Conservation (phyloP, 2,329 filamentous ascomycete genomes). For the Aureobasidium sp. region DNA sequence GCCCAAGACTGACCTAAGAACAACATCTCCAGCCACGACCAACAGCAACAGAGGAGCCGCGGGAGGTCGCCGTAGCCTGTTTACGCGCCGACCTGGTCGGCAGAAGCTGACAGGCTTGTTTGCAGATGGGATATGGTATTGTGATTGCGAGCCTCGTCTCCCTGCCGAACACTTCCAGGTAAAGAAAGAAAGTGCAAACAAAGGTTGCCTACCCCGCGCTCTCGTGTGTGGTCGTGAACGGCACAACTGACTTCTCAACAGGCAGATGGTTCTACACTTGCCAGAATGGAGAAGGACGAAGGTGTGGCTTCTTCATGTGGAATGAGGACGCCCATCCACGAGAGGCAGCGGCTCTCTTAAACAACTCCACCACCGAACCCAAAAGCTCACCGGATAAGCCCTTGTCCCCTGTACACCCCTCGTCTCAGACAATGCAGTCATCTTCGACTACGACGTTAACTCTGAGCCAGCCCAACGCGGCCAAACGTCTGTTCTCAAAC, state of each 20-base stretch:
- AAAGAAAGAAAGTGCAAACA: conserved; percentile 48
- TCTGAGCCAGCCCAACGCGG: background rate
- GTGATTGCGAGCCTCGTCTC: conserved; percentile 46
- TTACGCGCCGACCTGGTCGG: background rate
- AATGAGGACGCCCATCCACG: conserved; percentile 42
- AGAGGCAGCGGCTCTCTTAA: conserved; percentile 38
- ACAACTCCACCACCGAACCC: conserved; percentile 41
- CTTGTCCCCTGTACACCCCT: background rate
- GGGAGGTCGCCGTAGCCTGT: background rate
- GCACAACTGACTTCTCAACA: background rate
- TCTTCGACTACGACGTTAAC: background rate
- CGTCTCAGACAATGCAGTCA: conserved; percentile 3
- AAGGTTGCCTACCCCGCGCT: conserved; percentile 19
- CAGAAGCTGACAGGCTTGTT: conserved; percentile 21
- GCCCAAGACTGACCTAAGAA: background rate
- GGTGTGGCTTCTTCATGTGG: conserved; percentile 53
- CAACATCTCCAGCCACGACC: background rate
- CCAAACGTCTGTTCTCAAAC: background rate
- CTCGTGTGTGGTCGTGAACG: background rate
- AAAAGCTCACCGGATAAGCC: conserved; percentile 2
- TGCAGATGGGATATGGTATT: conserved; percentile 37
- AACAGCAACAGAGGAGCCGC: conserved; percentile 1
- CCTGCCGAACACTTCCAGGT: conserved; percentile 47
- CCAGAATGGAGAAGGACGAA: conserved; percentile 36
- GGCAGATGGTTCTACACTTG: conserved; percentile 48